Conservation (phyloP, 495 filamentous ascomycete species). For the Talaromyces wortmannii region DNA sequence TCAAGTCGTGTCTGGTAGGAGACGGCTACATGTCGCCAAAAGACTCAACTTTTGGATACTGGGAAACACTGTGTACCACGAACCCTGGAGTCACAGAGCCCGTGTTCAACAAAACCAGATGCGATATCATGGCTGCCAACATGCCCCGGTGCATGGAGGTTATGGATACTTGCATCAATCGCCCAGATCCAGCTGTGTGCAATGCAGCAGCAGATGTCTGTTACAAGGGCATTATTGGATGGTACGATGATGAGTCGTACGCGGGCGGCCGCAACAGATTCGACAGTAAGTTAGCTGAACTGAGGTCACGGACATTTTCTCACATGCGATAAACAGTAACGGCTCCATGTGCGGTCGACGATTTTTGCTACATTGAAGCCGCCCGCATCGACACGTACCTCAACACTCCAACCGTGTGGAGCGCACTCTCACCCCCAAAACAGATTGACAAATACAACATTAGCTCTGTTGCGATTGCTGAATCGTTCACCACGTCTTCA, state of each 20-base stretch:
- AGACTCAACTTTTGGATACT: constrained; percentile 29
- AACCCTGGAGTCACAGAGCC: constrained; percentile 30
- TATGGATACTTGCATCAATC: constrained; percentile 14
- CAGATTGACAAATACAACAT: constrained; percentile 20
- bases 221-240: constrained; percentile 20
- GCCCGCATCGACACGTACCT: constrained; percentile 23
- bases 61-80: constrained; percentile 37
- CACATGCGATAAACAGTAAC: constrained; percentile 18
- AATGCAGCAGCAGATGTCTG: constrained; percentile 18
- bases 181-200: constrained; percentile 24
- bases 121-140: constrained; percentile 33
- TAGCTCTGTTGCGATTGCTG: constrained; percentile 9
- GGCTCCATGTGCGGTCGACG: constrained; percentile 21
- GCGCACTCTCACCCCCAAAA: constrained; percentile 19
- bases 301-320: neutral
- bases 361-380: constrained; percentile 29
- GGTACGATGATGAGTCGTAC: constrained; percentile 27
- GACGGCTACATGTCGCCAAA: constrained; percentile 30
- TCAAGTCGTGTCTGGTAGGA: constrained; percentile 31
- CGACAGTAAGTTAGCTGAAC: constrained; percentile 22
- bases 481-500: constrained; percentile 20
- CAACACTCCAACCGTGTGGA: constrained; percentile 24
- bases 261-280: constrained; percentile 32
- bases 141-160: constrained; percentile 36
- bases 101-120: constrained; percentile 34